These are phyloP conservation scores for Alternaria postmessia DNA, from an alignment of 2,329 filamentous ascomycete species.

Conservation along the genomic window DNA sequence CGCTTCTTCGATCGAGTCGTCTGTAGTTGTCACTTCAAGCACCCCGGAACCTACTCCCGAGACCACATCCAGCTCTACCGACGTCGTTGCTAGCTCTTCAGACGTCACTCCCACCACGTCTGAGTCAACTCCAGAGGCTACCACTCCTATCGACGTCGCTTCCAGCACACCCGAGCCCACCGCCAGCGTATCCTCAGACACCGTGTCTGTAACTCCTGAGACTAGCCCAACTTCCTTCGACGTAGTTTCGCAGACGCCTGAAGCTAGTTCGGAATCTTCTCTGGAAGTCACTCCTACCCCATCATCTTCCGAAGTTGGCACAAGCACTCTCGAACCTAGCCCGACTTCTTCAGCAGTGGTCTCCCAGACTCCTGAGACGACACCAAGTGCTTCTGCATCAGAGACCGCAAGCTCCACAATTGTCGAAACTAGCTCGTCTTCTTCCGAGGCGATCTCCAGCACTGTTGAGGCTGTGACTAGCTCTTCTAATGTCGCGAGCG, in stretches of 20 bases:
- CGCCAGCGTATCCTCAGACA: neutral
- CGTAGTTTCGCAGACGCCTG: neutral
- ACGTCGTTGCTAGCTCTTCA: neutral
- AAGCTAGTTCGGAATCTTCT: neutral
- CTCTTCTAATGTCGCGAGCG: neutral
- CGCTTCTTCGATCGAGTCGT: neutral
- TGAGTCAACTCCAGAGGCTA: neutral
- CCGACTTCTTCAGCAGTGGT: neutral
- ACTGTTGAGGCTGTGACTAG: neutral
- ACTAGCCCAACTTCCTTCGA: neutral
- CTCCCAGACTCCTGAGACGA: neutral
- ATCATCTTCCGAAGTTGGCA: neutral
- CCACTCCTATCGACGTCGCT: neutral
- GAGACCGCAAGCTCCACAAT: neutral
- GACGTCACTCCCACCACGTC: neutral
- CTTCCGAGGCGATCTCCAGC: neutral
- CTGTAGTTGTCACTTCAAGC: neutral
- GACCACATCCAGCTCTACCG: neutral
- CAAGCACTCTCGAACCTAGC: neutral
- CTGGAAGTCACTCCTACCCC: neutral
- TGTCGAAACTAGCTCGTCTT: neutral
- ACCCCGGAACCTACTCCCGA: neutral
- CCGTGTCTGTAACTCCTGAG: neutral
- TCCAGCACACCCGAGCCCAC: neutral
- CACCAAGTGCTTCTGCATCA: neutral